Conservation (phyloP, 768 basidiomycete species). For the Macrolepiota albuminosa region DNA sequence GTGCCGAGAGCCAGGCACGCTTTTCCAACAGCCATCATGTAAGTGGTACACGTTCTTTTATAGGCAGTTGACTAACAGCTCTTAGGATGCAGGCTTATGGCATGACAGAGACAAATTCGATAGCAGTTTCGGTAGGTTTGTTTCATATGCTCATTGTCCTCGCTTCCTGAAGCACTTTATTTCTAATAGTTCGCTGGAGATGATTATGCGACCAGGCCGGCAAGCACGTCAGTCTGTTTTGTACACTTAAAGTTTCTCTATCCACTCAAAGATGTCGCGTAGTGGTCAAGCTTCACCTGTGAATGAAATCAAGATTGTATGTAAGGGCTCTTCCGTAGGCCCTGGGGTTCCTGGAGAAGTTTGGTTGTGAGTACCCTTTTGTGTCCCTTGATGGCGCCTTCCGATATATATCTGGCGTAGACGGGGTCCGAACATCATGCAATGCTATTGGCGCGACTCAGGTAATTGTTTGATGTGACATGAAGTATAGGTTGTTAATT, state of each 20-base stretch:
- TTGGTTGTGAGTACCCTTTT: conserved; percentile 36
- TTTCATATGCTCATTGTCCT: neutral
- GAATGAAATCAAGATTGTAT: conserved; percentile 50
- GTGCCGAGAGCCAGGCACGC: conserved; percentile 38
- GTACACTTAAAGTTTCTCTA: neutral
- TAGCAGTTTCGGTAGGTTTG: conserved; percentile 38
- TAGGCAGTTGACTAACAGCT: neutral
- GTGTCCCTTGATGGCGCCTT: neutral
- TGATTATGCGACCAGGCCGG: conserved; percentile 49
- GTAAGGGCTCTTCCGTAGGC: conserved; percentile 29
- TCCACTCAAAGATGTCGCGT: neutral
- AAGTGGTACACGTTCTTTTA: conserved; percentile 5
- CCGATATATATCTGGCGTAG: conserved; percentile 11
- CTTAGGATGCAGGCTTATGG: conserved; percentile 51
- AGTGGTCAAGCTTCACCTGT: conserved; percentile 57
- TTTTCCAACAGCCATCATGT: conserved; percentile 46
- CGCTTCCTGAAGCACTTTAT: neutral
- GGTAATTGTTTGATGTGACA: conserved; percentile 22
- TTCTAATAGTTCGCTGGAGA: conserved; percentile 40
- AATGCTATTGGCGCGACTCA: conserved; percentile 56
- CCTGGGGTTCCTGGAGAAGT: conserved; percentile 41
- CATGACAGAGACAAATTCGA: conserved; percentile 58
- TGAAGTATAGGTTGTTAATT: neutral
- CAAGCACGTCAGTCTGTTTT: conserved; percentile 38
- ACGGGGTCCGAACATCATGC: conserved; percentile 62